phyloP scores from a whole-genome alignment of 2,329 filamentous ascomycete species.

The Huntiella omanensis region DNA sequence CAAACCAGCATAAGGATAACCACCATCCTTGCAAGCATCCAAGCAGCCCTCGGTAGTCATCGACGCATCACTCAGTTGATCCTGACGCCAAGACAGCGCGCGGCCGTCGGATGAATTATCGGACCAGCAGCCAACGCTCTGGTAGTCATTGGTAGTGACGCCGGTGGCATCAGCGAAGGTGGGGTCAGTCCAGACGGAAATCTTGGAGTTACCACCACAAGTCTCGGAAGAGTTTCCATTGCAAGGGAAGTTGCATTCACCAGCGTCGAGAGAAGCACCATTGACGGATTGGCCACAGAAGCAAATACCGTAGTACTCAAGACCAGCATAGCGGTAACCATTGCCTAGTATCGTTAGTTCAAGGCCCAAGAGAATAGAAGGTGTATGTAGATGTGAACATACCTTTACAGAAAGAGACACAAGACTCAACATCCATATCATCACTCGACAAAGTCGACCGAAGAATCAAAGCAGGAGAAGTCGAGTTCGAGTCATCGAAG shows the following conservation, averaged over 20 bases:
- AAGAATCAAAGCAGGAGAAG: slow-evolving; percentile 21
- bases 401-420: slow-evolving; percentile 31
- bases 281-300: slow-evolving; percentile 33
- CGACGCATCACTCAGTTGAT: slow-evolving; percentile 18
- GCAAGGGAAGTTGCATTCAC: slow-evolving; percentile 39
- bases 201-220: slow-evolving; percentile 28
- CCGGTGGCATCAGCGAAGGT: slow-evolving; percentile 27
- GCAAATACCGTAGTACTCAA: slow-evolving; percentile 32
- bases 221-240: slow-evolving; percentile 24
- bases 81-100: slow-evolving; percentile 26
- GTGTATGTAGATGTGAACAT: slow-evolving; percentile 8
- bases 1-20: slow-evolving; percentile 29
- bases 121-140: slow-evolving; percentile 42
- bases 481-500: slow-evolving; percentile 21
- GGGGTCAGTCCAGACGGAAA: slow-evolving; percentile 31
- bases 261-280: slow-evolving; percentile 30
- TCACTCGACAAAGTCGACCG: slow-evolving; percentile 21
- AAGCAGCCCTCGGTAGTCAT: slow-evolving; percentile 27
- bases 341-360: slow-evolving; percentile 19
- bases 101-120: slow-evolving; percentile 24
- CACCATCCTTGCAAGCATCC: slow-evolving; percentile 22
- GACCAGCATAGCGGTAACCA: slow-evolving; percentile 30
- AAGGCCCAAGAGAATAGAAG: not conserved
- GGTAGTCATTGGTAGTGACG: slow-evolving; percentile 32
- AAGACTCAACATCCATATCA: slow-evolving; percentile 29